These are phyloP conservation scores for Suhomyces emberorum DNA, from an alignment of 805 yeast genomes.

Conservation along the genomic window DNA sequence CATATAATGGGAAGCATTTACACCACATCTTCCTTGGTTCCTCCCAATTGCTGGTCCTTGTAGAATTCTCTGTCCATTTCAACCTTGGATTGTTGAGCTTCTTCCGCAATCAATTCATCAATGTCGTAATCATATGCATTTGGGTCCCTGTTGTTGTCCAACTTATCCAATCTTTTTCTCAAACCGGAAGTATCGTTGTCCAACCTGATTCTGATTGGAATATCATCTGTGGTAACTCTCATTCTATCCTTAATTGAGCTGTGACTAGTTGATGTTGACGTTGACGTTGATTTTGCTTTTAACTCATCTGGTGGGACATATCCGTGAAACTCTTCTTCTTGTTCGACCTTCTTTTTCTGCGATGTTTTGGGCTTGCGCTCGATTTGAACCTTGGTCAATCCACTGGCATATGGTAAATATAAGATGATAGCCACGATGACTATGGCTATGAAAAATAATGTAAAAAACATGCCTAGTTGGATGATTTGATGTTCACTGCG, in stretches of 20 bases:
- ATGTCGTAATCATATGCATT: conserved; percentile 43
- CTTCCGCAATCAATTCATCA: conserved; percentile 41
- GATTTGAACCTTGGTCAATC: conserved; percentile 42
- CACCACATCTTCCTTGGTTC: conserved; percentile 25
- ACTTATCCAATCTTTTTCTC: conserved; percentile 30
- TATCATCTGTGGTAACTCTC: conserved; percentile 32
- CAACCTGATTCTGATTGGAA: conserved; percentile 35
- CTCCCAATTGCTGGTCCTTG: conserved; percentile 18
- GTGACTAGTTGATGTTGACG: too few relatives aligned
- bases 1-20: too few relatives aligned
- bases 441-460: conserved; percentile 38
- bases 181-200: conserved; percentile 17
- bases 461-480: conserved; percentile 39
- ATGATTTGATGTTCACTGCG: too few relatives aligned
- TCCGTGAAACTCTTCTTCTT: conserved; percentile 19
- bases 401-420: conserved; percentile 48
- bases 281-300: too few relatives aligned
- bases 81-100: conserved; percentile 20
- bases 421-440: conserved; percentile 39
- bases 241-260: conserved; percentile 24
- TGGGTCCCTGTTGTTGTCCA: conserved; percentile 36
- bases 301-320: conserved; percentile 38
- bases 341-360: not conserved
- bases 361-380: conserved; percentile 7
- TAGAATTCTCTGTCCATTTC: conserved; percentile 19